Base-by-base conservation (phyloP, 1,139 yeast species). In the Blastobotrys buckinghamii region DNA sequence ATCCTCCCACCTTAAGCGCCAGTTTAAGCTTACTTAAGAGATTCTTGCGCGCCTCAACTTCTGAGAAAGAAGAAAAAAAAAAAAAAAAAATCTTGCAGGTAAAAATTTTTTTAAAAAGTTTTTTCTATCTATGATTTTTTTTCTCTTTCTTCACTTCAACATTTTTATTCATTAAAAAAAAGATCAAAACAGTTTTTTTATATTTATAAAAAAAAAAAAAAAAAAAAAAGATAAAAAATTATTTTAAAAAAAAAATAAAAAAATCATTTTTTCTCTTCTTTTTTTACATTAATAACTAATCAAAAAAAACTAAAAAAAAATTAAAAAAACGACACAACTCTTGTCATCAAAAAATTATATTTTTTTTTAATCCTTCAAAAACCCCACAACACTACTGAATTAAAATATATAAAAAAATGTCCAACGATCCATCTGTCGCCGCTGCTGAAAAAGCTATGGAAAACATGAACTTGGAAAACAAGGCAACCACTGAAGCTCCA, bases 391-490 rank as follows among this genome's bases (percentile, higher is more conserved):
- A 15, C 39, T 17, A 36, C 6, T 8, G 12, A 26, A 6, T 26
- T 16, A 33, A 40, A 12, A 20, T 17, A 42, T 40, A 17, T 17
- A 29, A 33, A 47, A 57, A 44, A 53, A 62, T 62, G 66, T 61
- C 66, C 53, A 56, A 69, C 56, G 70, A 64, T 63, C 69, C 68
- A 48, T 64, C 70, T 55, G 69, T 67, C 54, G 59, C 67, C 45
- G 65, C 69, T 48, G 69, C 69, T 56, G 69, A 68, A 53, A 63
- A 65, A 63, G 68, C 71, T 54, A 58, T 67, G 49, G 69, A 67
- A 55, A 60, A 65, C 58, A 65, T 67, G 51, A 57, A 65, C 47
- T 56, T 67, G 50, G 65, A 64, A 50, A 56, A 59, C 47, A 26
- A 26, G 29, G 6, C 44, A 44, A 52, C 33, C 16, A 13, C 42